Conservation (phyloP, 2,329 filamentous ascomycete species). For the Monosporascus cannonballus region DNA sequence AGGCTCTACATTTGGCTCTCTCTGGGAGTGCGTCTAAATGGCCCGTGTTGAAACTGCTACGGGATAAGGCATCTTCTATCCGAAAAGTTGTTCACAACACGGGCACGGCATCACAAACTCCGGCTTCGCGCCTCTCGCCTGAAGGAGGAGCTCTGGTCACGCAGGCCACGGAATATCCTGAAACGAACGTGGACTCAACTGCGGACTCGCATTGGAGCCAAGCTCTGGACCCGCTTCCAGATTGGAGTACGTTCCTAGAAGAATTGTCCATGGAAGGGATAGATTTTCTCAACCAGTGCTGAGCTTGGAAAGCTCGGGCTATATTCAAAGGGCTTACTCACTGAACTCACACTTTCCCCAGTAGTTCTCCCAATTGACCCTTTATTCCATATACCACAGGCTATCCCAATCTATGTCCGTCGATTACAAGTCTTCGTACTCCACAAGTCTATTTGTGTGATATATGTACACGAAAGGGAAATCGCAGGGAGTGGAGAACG, state of each 20-base stretch:
- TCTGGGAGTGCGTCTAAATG: neutral
- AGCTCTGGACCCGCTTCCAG: neutral
- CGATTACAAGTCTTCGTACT: too few relatives aligned
- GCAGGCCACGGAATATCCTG: neutral
- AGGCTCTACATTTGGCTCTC: neutral
- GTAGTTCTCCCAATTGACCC: too few relatives aligned
- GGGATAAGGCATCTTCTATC: neutral
- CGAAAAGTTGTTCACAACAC: neutral
- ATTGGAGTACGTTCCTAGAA: neutral
- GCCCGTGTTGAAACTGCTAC: neutral
- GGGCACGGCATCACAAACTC: neutral
- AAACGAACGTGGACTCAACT: neutral
- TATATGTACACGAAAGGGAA: too few relatives aligned
- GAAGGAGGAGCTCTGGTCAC: neutral
- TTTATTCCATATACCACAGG: too few relatives aligned
- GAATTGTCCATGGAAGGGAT: neutral
- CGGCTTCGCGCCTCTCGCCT: neutral
- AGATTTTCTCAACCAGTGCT: neutral
- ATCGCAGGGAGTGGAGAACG: neutral
- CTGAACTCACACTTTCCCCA: too few relatives aligned
- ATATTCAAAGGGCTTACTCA: too few relatives aligned
- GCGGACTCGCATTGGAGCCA: neutral
- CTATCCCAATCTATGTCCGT: too few relatives aligned
- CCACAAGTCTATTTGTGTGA: too few relatives aligned
- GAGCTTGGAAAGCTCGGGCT: neutral